Percentiles rank a stretch among this genome's conserved stretches.
These are phyloP conservation scores for Phyllosticta citrichinensis DNA, from an alignment of 2,329 filamentous ascomycete species.

Conservation along the genomic window DNA sequence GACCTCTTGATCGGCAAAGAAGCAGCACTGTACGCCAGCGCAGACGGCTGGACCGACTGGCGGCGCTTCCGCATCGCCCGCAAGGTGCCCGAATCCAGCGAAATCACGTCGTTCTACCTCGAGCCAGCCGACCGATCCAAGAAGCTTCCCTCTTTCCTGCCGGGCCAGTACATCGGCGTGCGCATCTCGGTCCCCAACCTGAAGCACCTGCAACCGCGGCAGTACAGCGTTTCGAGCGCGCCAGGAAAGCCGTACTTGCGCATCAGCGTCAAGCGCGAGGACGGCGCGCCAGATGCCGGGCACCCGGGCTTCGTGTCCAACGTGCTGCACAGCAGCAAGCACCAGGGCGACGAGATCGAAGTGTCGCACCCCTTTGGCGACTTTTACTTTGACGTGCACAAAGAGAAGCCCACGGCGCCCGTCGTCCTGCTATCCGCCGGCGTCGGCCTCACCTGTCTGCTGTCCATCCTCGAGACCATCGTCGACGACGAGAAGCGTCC, in stretches of 20 bases:
- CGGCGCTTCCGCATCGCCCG: slow-evolving; percentile 54
- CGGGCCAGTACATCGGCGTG: slow-evolving; percentile 64
- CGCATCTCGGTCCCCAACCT: slow-evolving; percentile 48
- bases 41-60: slow-evolving; percentile 56
- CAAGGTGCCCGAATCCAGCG: slow-evolving; percentile 56
- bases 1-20: slow-evolving; percentile 62
- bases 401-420: slow-evolving; percentile 26
- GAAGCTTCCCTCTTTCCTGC: slow-evolving; percentile 52
- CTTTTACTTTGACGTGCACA: slow-evolving; percentile 48
- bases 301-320: slow-evolving; percentile 61
- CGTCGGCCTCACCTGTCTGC: slow-evolving; percentile 57
- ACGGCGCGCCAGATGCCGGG: slow-evolving; percentile 36
- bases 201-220: slow-evolving; percentile 50
- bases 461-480: slow-evolving; percentile 53
- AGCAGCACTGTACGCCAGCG: slow-evolving; percentile 50
- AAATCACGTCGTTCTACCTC: slow-evolving; percentile 63
- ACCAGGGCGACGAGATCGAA: slow-evolving; percentile 52
- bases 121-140: slow-evolving; percentile 48
- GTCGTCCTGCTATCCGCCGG: slow-evolving; percentile 58
- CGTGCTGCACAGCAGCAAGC: slow-evolving; percentile 52
- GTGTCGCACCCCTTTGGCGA: slow-evolving; percentile 54
- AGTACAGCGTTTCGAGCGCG: slow-evolving; percentile 63
- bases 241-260: slow-evolving; percentile 54
- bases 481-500: slow-evolving; percentile 27
- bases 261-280: slow-evolving; percentile 56